Evolutionary conservation across 495 filamentous ascomycete genomes (phyloP).

Genomic region (Penicillium ochrochloron): DNA sequence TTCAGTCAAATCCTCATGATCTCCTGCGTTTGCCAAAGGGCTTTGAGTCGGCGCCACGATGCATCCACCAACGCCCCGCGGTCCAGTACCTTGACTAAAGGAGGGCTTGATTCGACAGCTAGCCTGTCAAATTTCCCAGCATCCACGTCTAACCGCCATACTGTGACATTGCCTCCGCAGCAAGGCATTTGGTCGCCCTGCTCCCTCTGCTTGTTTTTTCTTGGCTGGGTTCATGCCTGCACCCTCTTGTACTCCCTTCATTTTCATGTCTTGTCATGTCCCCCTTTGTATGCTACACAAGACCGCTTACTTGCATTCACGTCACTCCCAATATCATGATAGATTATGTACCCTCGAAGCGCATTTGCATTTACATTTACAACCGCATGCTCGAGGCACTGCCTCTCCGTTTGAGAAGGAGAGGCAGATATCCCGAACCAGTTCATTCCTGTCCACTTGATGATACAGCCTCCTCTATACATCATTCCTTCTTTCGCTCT

Average conservation of each 20-base stretch:
- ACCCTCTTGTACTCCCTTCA: neutral
- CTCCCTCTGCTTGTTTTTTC: neutral
- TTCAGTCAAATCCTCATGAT: neutral
- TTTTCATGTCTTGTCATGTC: conserved; percentile 1
- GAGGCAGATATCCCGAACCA: neutral
- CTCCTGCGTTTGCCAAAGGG: neutral
- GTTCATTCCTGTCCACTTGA: neutral
- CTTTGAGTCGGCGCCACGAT: neutral
- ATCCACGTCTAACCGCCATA: neutral
- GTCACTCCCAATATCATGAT: conserved; percentile 2
- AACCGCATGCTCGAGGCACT: conserved; percentile 5
- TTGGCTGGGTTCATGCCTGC: conserved; percentile 4
- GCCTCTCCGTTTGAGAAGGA: conserved; percentile 3
- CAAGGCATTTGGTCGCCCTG: neutral
- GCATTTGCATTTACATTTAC: neutral
- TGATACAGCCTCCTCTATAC: neutral
- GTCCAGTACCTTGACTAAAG: neutral
- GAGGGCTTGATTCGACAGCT: neutral
- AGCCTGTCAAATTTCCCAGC: neutral
- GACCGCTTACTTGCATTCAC: conserved; percentile 1
- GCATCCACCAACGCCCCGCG: neutral
- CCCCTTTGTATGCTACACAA: neutral
- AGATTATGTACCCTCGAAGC: neutral
- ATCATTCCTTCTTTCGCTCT: too few relatives aligned
- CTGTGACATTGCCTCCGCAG: neutral